Evolutionary conservation across 208 protist species (phyloP).

Genomic region (Crithidia fasciculata): DNA sequence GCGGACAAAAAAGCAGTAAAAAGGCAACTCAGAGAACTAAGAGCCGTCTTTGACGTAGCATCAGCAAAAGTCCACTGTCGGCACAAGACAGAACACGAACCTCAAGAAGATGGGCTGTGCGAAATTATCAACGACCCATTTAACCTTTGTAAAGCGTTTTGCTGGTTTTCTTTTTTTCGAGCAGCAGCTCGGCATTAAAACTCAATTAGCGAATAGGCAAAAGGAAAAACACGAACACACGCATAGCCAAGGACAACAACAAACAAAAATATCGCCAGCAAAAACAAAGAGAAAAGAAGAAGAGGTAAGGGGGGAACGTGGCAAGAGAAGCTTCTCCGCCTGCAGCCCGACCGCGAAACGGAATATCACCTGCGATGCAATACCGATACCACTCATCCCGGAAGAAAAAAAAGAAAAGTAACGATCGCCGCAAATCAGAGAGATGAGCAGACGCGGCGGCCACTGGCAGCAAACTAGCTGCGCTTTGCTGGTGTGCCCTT

Average conservation of each 20-base stretch:
- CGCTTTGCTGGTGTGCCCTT: constrained; percentile 22
- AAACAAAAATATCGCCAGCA: neutral
- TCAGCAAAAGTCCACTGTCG: no score
- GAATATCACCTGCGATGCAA: no score
- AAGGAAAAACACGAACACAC: neutral
- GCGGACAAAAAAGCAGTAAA: no score
- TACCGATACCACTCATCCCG: no score
- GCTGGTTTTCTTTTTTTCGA: neutral
- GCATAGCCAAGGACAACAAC: neutral
- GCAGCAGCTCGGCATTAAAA: neutral
- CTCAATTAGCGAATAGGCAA: neutral
- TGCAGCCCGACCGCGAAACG: no score
- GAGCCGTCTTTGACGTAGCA: no score
- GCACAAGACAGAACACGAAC: no score
- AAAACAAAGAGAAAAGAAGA: neutral
- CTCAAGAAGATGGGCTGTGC: no score
- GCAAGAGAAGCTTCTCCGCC: no score
- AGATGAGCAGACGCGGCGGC: neutral
- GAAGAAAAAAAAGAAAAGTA: neutral
- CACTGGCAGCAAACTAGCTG: neutral
- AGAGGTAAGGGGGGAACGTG: neutral
- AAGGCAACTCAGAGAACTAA: no score
- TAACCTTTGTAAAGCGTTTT: neutral
- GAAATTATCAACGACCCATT: neutral
- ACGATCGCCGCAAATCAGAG: neutral